Percentiles rank a stretch among this genome's conserved stretches.
Evolutionary conservation across 202 grass and related monocot species (phyloP).

Genomic region (Dendrocalamus latiflorus): DNA sequence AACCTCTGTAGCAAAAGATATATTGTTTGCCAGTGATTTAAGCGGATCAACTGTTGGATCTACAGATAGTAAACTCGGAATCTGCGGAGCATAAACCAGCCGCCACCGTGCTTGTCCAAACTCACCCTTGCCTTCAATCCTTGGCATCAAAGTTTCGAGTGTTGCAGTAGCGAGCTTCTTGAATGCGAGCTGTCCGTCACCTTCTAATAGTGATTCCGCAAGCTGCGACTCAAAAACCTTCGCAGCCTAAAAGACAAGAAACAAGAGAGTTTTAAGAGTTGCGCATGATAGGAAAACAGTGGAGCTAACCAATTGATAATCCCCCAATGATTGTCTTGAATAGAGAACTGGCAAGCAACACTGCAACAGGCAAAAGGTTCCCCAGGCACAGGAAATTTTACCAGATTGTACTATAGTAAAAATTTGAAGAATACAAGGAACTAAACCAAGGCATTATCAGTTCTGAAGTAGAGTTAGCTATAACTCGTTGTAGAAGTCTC

Average conservation of each 20-base stretch:
- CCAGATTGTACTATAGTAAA: not conserved
- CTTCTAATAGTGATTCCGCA: slow-evolving; percentile 91
- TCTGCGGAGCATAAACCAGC: slow-evolving; percentile 87
- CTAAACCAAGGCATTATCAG: slow-evolving; percentile 12
- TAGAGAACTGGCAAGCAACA: not conserved
- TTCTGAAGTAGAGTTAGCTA: not conserved
- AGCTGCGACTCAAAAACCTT: slow-evolving; percentile 89
- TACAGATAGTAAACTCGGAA: slow-evolving; percentile 87
- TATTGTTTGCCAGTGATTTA: slow-evolving; percentile 96
- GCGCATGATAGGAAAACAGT: not conserved
- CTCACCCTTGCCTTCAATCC: slow-evolving; percentile 96
- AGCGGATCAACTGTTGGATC: slow-evolving; percentile 92
- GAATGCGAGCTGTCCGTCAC: slow-evolving; percentile 94
- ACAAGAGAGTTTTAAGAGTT: not conserved
- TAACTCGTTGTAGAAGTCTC: slow-evolving; percentile 12
- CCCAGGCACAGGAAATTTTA: not conserved
- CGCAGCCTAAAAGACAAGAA: slow-evolving; percentile 57
- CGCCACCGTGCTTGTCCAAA: slow-evolving; percentile 95
- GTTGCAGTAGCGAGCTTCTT: slow-evolving; percentile 97
- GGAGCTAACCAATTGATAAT: not conserved
- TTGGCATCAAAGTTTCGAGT: slow-evolving; percentile 91
- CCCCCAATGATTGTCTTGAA: not conserved
- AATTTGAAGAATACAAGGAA: not conserved
- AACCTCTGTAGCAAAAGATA: slow-evolving; percentile 92
- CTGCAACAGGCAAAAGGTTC: not conserved